Evolutionary conservation across 2,329 filamentous ascomycete genomes (phyloP).

Genomic region (Trichophyton schoenleinii): DNA sequence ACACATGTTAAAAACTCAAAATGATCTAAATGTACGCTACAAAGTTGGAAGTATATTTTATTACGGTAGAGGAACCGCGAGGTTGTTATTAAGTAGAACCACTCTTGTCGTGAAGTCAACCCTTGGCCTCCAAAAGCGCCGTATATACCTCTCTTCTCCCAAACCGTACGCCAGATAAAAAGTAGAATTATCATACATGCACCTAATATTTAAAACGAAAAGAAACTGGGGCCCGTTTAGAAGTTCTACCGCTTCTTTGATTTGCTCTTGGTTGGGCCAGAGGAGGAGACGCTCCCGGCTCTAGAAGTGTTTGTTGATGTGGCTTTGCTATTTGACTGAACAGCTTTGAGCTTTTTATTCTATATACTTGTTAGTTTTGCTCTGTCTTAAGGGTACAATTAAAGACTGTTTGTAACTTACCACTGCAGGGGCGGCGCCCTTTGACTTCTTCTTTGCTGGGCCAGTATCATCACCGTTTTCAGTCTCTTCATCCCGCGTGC

Average conservation of each 20-base stretch:
- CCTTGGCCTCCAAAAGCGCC: constrained; percentile 4
- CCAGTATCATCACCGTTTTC: constrained; percentile 68
- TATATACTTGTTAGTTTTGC: constrained; percentile 30
- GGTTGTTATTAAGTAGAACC: background rate
- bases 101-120: background rate
- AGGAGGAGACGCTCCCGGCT: constrained; percentile 77
- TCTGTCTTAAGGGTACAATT: background rate
- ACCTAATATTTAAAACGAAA: background rate
- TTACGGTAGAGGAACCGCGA: background rate
- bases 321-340: constrained; percentile 63
- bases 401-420: constrained; percentile 38
- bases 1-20: background rate
- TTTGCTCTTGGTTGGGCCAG: constrained; percentile 31
- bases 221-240: background rate
- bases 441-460: constrained; percentile 89
- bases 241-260: constrained; percentile 31
- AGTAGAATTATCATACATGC: background rate
- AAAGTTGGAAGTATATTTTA: background rate
- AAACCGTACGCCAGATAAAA: background rate
- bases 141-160: background rate
- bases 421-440: constrained; percentile 61
- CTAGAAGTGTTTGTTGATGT: constrained; percentile 67
- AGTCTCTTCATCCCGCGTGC: constrained; percentile 57
- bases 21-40: background rate
- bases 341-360: constrained; percentile 87